phyloP scores from a whole-genome alignment of 345 rosid genomes.

The Acer campestre region DNA sequence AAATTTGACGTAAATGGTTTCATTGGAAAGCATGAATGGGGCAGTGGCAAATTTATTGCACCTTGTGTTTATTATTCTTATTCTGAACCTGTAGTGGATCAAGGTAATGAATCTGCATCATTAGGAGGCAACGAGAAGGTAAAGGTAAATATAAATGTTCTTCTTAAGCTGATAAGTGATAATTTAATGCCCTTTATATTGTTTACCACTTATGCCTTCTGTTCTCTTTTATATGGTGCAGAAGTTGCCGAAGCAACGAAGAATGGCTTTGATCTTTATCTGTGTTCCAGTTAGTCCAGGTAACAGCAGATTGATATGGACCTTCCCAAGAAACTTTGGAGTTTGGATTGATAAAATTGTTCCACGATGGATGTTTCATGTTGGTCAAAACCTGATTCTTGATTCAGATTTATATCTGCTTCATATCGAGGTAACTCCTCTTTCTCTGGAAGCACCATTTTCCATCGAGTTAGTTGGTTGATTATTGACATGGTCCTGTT shows the following conservation, averaged over 20 bases:
- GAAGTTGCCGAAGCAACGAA: slow-evolving; percentile 32
- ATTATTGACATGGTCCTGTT: not conserved
- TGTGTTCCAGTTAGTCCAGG: slow-evolving; percentile 93
- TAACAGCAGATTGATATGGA: slow-evolving; percentile 83
- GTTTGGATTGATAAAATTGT: slow-evolving; percentile 67
- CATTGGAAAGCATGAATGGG: slow-evolving; percentile 63
- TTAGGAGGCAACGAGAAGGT: slow-evolving; percentile 46
- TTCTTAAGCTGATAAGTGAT: not conserved
- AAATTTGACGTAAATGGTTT: slow-evolving; percentile 56
- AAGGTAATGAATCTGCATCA: slow-evolving; percentile 47
- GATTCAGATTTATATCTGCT: slow-evolving; percentile 92
- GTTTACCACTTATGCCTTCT: not conserved
- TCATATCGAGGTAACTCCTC: slow-evolving; percentile 66
- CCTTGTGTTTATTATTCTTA: slow-evolving; percentile 71
- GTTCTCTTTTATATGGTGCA: slow-evolving; percentile 18
- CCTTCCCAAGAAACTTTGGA: slow-evolving; percentile 73
- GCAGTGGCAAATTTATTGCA: slow-evolving; percentile 56
- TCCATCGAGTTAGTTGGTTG: not conserved
- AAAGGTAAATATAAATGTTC: not conserved
- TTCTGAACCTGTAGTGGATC: slow-evolving; percentile 36
- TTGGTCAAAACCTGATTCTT: slow-evolving; percentile 72
- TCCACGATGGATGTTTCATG: slow-evolving; percentile 88
- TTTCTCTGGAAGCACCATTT: not conserved
- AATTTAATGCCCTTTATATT: not conserved
- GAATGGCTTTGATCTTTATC: slow-evolving; percentile 66